Percentiles rank a stretch among this genome's conserved stretches.
phyloP scores from a whole-genome alignment of 169 alveolate species.

The Condylostoma magnum region DNA sequence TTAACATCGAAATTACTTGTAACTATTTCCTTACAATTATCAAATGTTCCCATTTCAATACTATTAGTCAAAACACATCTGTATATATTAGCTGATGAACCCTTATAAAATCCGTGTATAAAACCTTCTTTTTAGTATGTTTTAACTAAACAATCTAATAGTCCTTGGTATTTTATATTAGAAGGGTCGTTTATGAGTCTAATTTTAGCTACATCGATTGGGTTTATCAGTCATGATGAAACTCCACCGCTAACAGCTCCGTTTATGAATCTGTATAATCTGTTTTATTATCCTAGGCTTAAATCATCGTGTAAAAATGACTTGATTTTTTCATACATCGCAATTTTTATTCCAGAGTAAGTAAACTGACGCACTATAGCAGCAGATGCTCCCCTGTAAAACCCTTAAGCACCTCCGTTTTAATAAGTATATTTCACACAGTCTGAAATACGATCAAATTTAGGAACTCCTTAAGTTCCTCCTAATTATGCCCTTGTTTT shows the following conservation, averaged over 20 bases:
- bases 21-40: slow-evolving; percentile 8
- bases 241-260: slow-evolving; percentile 29
- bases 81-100: slow-evolving; percentile 13
- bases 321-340: slow-evolving; percentile 18
- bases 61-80: slow-evolving; percentile 14
- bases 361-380: slow-evolving; percentile 8
- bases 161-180: neutral
- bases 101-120: slow-evolving; percentile 18
- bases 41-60: slow-evolving; percentile 24
- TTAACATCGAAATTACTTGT: slow-evolving; percentile 1
- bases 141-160: neutral
- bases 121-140: slow-evolving; percentile 12
- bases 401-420: slow-evolving; percentile 6
- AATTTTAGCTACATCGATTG: slow-evolving; percentile 13
- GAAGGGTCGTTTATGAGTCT: slow-evolving; percentile 12
- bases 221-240: slow-evolving; percentile 7
- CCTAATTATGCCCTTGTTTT: slow-evolving; percentile 21
- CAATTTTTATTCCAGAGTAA: slow-evolving; percentile 10
- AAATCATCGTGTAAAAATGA: neutral
- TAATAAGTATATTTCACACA: neutral
- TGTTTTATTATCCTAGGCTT: neutral
- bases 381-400: slow-evolving; percentile 6
- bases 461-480: slow-evolving; percentile 20
- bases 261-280: neutral
- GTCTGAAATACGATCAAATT: neutral